phyloP scores from a whole-genome alignment of 2,329 filamentous ascomycete genomes.

The Coniochaeta pulveracea region DNA sequence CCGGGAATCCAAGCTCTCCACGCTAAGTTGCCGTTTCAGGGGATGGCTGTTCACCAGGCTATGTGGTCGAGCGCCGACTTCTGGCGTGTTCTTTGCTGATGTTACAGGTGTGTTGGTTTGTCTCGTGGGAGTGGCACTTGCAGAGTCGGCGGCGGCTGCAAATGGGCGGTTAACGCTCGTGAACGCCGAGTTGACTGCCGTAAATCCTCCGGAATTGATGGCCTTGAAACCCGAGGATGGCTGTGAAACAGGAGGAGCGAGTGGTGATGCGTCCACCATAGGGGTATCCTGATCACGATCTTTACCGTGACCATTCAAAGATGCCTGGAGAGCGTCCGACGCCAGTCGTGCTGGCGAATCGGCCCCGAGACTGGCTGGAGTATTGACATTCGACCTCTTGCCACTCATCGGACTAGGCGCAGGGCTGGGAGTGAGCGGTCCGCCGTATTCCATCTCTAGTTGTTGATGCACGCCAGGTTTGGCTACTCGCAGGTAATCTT shows the following conservation, averaged over 20 bases:
- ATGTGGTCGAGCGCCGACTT: constrained; percentile 49
- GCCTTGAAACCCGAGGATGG: constrained; percentile 42
- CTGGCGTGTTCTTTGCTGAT: constrained; percentile 54
- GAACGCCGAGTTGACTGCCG: constrained; percentile 61
- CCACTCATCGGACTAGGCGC: constrained; percentile 59
- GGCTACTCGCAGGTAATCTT: constrained; percentile 81
- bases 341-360: constrained; percentile 57
- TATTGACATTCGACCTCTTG: constrained; percentile 52
- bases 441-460: constrained; percentile 84
- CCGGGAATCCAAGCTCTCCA: constrained; percentile 37
- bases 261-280: constrained; percentile 32
- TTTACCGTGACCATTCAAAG: constrained; percentile 30
- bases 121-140: constrained; percentile 50
- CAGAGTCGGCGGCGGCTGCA: constrained; percentile 31
- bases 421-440: constrained; percentile 70
- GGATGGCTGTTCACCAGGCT: constrained; percentile 42
- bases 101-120: constrained; percentile 50
- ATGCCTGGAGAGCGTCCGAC: constrained; percentile 39
- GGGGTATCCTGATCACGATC: constrained; percentile 35
- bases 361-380: constrained; percentile 43
- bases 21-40: constrained; percentile 69
- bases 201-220: constrained; percentile 53
- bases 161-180: constrained; percentile 51
- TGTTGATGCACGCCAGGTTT: constrained; percentile 97
- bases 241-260: constrained; percentile 21